Percentiles rank a stretch among this genome's conserved stretches.
Evolutionary conservation across 2,329 filamentous ascomycete genomes (phyloP).

Genomic region (Monosporascus sp.): DNA sequence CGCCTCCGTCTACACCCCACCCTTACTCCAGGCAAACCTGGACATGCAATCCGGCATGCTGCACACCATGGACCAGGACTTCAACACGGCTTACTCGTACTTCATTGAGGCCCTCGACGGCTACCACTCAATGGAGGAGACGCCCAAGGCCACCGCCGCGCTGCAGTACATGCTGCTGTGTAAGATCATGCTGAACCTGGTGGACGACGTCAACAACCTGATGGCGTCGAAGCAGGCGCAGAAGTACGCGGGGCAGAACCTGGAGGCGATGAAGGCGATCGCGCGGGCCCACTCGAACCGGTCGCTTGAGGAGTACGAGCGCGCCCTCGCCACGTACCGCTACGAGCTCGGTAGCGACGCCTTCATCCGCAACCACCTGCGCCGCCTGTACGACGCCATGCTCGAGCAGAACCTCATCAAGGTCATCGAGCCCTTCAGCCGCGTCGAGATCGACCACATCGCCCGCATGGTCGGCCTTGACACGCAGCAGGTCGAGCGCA

Average conservation of each 20-base stretch:
- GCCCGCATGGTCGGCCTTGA: conserved; percentile 97
- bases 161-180: conserved; percentile 99
- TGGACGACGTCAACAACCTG: conserved; percentile 90
- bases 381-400: conserved; percentile 95
- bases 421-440: conserved; percentile 97
- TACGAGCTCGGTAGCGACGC: conserved; percentile 91
- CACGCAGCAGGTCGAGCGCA: conserved; percentile 93
- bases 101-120: conserved; percentile 98
- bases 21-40: conserved; percentile 87
- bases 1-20: conserved; percentile 94
- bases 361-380: conserved; percentile 95
- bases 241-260: conserved; percentile 90
- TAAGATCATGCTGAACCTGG: conserved; percentile 99
- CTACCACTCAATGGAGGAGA: conserved; percentile 88
- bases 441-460: conserved; percentile 94
- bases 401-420: conserved; percentile 99
- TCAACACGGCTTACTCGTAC: conserved; percentile 98
- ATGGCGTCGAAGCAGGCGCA: conserved; percentile 95
- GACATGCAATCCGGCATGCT: conserved; percentile 99
- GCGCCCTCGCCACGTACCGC: conserved; percentile 80
- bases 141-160: conserved; percentile 85
- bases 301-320: conserved; percentile 95
- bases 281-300: conserved; percentile 93
- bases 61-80: conserved; percentile 97
- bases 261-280: conserved; percentile 99